Base-by-base conservation (phyloP, 768 basidiomycete species). In the Leccinum boreale region DNA sequence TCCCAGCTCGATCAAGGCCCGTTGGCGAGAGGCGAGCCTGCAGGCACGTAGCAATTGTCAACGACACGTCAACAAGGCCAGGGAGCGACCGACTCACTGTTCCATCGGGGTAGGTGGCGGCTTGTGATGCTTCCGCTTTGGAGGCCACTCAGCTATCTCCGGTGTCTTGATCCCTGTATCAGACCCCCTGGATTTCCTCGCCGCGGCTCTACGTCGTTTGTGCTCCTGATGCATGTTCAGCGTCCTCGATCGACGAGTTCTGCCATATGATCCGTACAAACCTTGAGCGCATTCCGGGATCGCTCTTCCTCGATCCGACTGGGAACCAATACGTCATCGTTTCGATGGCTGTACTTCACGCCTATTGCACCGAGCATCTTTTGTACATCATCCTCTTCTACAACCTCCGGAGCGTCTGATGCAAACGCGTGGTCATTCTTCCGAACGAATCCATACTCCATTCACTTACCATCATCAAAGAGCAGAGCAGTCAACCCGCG, bases 291-390 rank as follows among this genome's bases (percentile, higher is more conserved):
- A 21, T 77, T 79, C 58, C 78, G 80, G 3, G 84, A 79, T 46
- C 84, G 79, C 62, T 85, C 81, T 53, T 84, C 83, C 64, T 90
- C 89, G 26, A 92, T 84, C 9, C 78, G 78, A 65, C 84, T 92
- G 4, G 86, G 81, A 8, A 78, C 76, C 14, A 93, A 75, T 14
- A 92, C 75, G 19, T 86, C 81, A 53, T 89, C 86, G 60, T 93
- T 92, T 23, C 80, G 78, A 65, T 92, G 91, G 31, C 81, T 87
- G 61, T 92, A 93, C 52, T 77, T 79, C 4, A 90, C 82, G 3
- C 88, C 89, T 26, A 84, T 78, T 8, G 78, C 77, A 56, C 77
- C 79, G 17, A 92, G 75, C 0, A 83, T 81, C 62, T 76, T 80
- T 58, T 84, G 77, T 77, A 82, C 81, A 21, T 74, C 76, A 50